Evolutionary conservation across 352 stramenopile species (phyloP).

Genomic region (Phytophthora pini): DNA sequence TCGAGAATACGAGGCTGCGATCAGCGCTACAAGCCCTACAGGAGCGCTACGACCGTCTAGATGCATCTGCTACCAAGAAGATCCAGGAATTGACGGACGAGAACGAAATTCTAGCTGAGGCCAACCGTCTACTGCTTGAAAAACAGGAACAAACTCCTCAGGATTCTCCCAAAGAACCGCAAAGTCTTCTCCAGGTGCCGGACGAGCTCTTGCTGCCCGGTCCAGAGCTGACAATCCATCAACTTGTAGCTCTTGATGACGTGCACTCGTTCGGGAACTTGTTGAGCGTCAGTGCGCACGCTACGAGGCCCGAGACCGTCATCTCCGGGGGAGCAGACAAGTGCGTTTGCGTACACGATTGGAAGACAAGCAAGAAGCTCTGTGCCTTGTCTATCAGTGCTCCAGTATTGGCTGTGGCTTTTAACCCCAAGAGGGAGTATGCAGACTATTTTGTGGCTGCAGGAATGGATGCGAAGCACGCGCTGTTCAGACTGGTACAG

Average conservation of each 20-base stretch:
- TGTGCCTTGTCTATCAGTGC: slow-evolving; percentile 39
- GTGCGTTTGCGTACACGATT: slow-evolving; percentile 74
- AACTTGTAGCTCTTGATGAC: slow-evolving; percentile 47
- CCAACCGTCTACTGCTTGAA: slow-evolving; percentile 72
- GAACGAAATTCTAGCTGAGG: slow-evolving; percentile 76
- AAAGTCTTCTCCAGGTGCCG: slow-evolving; percentile 52
- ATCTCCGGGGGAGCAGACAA: slow-evolving; percentile 82
- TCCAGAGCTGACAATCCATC: slow-evolving; percentile 32
- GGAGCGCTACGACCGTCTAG: slow-evolving; percentile 55
- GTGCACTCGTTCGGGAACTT: slow-evolving; percentile 75
- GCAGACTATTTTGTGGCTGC: slow-evolving; percentile 66
- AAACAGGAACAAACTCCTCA: slow-evolving; percentile 33
- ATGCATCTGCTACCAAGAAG: slow-evolving; percentile 33
- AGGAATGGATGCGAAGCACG: slow-evolving; percentile 80
- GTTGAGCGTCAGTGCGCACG: slow-evolving; percentile 63
- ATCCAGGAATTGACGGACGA: slow-evolving; percentile 76
- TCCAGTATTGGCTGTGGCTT: slow-evolving; percentile 67
- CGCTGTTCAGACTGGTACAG: slow-evolving; percentile 53
- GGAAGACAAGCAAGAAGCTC: slow-evolving; percentile 53
- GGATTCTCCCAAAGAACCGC: slow-evolving; percentile 1
- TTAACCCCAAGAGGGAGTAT: slow-evolving; percentile 52
- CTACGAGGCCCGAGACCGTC: slow-evolving; percentile 44
- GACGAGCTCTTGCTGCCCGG: slow-evolving; percentile 77
- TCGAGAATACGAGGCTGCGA: slow-evolving; percentile 57
- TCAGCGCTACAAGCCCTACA: slow-evolving; percentile 56